Evolutionary conservation across 202 grass and related monocot species (phyloP).

Genomic region (Saccharum hybrid): DNA sequence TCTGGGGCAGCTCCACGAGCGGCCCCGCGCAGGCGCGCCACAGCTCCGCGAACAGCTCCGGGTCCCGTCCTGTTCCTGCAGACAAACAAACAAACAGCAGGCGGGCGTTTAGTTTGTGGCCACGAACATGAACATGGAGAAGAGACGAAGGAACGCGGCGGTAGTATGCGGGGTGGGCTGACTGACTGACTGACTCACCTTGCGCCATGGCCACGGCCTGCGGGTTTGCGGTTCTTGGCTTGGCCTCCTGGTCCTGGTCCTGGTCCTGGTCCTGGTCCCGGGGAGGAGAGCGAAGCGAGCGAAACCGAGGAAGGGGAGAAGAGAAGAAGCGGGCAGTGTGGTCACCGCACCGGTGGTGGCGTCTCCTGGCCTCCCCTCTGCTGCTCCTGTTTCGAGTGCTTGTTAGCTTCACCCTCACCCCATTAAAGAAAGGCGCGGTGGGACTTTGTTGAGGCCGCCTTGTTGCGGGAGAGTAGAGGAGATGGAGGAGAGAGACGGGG

Average conservation of each 20-base stretch:
- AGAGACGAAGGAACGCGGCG: neutral
- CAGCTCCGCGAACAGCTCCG: constrained; percentile 73
- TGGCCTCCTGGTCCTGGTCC: constrained; percentile 23
- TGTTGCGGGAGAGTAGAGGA: neutral
- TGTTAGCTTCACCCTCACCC: constrained; percentile 42
- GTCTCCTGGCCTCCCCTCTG: neutral
- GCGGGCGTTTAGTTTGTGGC: neutral
- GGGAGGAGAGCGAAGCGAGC: neutral
- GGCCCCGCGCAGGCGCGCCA: constrained; percentile 95
- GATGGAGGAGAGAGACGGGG: too few species aligned
- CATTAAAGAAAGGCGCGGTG: constrained; percentile 62
- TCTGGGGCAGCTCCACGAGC: constrained; percentile 82
- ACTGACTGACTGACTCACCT: constrained; percentile 37
- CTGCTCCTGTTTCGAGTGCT: neutral
- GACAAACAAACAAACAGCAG: neutral
- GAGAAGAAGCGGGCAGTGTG: neutral
- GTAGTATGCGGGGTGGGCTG: neutral
- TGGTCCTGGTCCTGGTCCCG: constrained; percentile 8
- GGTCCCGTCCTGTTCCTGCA: constrained; percentile 23
- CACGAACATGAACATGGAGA: neutral
- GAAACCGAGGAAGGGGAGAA: neutral
- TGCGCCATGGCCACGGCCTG: constrained; percentile 39
- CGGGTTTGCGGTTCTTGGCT: neutral
- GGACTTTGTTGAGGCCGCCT: constrained; percentile 7
- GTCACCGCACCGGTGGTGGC: constrained; percentile 20